These are phyloP conservation scores for Phytophthora pseudosyringae DNA, from an alignment of 352 stramenopile species.

Conservation along the genomic window DNA sequence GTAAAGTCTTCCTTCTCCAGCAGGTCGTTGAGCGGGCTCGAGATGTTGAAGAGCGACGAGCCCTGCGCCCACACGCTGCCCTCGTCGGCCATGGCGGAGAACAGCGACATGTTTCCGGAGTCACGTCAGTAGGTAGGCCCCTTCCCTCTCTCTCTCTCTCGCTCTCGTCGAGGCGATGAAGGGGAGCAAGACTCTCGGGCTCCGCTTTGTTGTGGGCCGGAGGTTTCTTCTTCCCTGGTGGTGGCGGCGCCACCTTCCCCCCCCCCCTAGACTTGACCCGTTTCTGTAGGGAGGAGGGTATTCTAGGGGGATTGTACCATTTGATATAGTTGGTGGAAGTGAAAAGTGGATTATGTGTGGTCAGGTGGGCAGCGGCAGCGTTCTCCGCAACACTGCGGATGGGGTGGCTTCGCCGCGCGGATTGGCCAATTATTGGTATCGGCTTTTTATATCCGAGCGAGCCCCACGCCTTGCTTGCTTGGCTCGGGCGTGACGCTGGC, in stretches of 20 bases:
- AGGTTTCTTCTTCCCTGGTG: constrained; percentile 46
- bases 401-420: neutral
- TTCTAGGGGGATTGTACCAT: neutral
- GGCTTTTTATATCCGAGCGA: constrained; percentile 26
- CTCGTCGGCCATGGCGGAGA: constrained; percentile 82
- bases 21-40: constrained; percentile 95
- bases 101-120: constrained; percentile 71
- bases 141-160: neutral
- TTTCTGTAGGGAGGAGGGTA: constrained; percentile 21
- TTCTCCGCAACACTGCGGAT: constrained; percentile 28
- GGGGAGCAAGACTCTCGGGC: constrained; percentile 13
- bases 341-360: neutral
- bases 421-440: constrained; percentile 20
- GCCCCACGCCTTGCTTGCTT: constrained; percentile 7
- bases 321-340: neutral
- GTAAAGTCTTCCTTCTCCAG: constrained; percentile 94
- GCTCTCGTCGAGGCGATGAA: neutral
- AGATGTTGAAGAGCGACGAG: constrained; percentile 90
- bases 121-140: neutral
- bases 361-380: constrained; percentile 7
- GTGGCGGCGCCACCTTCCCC: constrained; percentile 23
- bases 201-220: constrained; percentile 28
- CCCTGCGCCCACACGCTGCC: constrained; percentile 85
- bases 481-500: neutral
- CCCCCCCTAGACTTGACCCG: constrained; percentile 29